Conservation (phyloP, 768 basidiomycete species). For the Pholiota microspora region DNA sequence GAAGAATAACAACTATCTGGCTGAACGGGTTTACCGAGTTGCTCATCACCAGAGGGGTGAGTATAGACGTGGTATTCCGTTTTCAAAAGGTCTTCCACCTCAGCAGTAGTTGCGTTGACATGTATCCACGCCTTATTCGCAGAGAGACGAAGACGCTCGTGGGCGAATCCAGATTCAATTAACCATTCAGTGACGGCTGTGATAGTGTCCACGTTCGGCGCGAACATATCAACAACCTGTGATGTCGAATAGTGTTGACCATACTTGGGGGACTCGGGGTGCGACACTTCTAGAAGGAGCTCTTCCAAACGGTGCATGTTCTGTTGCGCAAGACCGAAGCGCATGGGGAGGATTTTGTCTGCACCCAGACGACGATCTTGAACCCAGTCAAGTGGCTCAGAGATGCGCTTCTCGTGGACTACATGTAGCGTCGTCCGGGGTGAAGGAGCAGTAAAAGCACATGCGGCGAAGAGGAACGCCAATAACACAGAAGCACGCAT, state of each 20-base stretch:
- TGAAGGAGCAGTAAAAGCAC: constrained; percentile 12
- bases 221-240: constrained; percentile 43
- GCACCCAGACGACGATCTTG: constrained; percentile 21
- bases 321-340: constrained; percentile 45
- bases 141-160: constrained; percentile 35
- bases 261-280: constrained; percentile 49
- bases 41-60: constrained; percentile 36
- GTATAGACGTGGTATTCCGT: constrained; percentile 47
- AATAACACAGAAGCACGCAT: constrained; percentile 9
- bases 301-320: constrained; percentile 45
- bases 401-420: constrained; percentile 26
- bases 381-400: constrained; percentile 26
- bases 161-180: constrained; percentile 34
- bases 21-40: constrained; percentile 35
- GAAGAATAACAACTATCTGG: background rate
- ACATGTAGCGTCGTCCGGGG: constrained; percentile 21
- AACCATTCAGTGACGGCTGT: constrained; percentile 44
- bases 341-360: constrained; percentile 38
- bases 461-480: constrained; percentile 5
- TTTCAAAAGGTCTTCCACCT: constrained; percentile 39
- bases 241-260: constrained; percentile 48
- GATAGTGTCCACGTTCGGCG: constrained; percentile 40
- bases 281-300: constrained; percentile 44
- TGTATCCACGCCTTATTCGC: constrained; percentile 40
- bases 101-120: constrained; percentile 38